Conservation (phyloP, 2,329 filamentous ascomycete genomes). For the Atkinsonella texensis region DNA sequence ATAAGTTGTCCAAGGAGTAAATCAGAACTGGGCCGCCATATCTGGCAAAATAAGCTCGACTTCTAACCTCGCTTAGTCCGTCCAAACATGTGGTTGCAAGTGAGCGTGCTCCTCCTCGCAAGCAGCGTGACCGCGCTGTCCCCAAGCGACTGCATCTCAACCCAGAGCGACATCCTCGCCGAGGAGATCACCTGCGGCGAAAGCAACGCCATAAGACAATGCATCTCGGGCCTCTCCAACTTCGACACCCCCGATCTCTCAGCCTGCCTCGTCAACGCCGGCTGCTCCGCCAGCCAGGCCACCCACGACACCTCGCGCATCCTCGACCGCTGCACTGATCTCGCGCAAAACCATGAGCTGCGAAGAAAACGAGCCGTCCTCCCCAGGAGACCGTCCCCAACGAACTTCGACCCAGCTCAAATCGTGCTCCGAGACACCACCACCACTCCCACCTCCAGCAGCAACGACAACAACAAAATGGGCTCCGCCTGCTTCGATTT, state of each 20-base stretch:
- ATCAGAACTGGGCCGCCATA: too few species aligned
- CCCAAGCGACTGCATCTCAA: constrained; percentile 27
- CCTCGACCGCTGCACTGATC: constrained; percentile 21
- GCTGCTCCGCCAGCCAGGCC: constrained; percentile 22
- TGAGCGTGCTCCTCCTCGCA: constrained; percentile 18
- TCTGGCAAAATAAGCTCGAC: neutral
- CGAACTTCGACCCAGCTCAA: neutral
- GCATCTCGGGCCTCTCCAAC: constrained; percentile 25
- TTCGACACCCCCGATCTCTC: constrained; percentile 23
- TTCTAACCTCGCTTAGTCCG: neutral
- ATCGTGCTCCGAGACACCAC: neutral
- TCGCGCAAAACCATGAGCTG: constrained; percentile 15
- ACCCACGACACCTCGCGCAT: constrained; percentile 17
- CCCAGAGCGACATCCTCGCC: constrained; percentile 27
- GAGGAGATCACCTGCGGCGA: constrained; percentile 29
- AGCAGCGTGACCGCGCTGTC: constrained; percentile 21
- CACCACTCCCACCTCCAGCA: neutral
- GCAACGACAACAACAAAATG: constrained; percentile 3
- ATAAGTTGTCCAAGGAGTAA: too few species aligned
- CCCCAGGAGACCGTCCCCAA: neutral
- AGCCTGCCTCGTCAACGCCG: constrained; percentile 22
- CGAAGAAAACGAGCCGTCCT: constrained; percentile 13
- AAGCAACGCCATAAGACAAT: constrained; percentile 27
- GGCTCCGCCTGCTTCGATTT: constrained; percentile 23
- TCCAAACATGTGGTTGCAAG: neutral